Base-by-base conservation (phyloP, 2,329 filamentous ascomycete species). In the Hypoxylon sp. region DNA sequence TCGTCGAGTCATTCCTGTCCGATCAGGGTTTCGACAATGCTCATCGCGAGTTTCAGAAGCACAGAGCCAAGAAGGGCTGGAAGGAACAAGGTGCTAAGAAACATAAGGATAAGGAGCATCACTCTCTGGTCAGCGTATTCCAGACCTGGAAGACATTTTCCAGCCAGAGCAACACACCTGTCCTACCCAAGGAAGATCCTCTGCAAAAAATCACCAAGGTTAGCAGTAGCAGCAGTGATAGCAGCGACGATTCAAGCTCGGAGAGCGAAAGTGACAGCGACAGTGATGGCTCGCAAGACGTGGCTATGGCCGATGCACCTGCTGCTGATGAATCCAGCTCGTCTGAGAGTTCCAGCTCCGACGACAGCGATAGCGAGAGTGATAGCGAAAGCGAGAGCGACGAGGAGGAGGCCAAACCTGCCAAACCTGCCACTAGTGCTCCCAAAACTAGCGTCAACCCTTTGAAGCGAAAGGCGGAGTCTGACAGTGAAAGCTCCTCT, bases 1-100 rank as follows among this genome's bases (percentile, higher is more conserved):
- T 93, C 15, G 85, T 94, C 74, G 88, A 88, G 69, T 80, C 81
- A 21, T 94, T 93, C 78, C 84, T 94, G 54, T 84, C 85, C 46
- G 85, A 90, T 50, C 85, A 91, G 77, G 86, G 88, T n/a, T 91
- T 92, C 74, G 79, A 84, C 52, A 83, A 84, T 65, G 87, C 91
- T 50, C 87, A 86, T 75, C 82, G 84, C 65, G 86, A 88, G 4
- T 91, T 93, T 75, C 83, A 84, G 73, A 88, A 89, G 76, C 89
- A 93, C 76, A 83, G 87, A 58, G 85, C 80, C 76, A 84, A 82
- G 79, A 85, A 85, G 70, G 84, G 83, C 55, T 86, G 83, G 83
- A 77, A 81, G 48, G 74, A 76, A 19, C 70, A 79, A 19, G 71
- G 67, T 51, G 47, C 74, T 60, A 74, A 74, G 52, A 62, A 75